Conservation (phyloP, 2,329 filamentous ascomycete species). For the Fusarium mangiferae region DNA sequence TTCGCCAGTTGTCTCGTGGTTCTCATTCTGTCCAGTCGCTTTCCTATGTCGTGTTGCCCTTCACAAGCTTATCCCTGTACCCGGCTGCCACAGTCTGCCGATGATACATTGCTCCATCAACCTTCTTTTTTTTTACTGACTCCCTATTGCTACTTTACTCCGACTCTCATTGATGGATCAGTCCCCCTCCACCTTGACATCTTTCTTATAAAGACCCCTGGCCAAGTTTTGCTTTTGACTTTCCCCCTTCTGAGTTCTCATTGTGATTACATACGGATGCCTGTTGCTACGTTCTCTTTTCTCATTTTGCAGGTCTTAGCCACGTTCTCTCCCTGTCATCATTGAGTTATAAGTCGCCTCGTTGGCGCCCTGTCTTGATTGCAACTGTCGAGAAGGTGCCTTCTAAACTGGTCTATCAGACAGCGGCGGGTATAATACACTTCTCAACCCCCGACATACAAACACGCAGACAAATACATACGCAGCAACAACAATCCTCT, state of each 20-base stretch:
- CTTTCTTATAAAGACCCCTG: slow-evolving; percentile 27
- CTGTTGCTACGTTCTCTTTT: slow-evolving; percentile 25
- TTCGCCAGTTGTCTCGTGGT: slow-evolving; percentile 12
- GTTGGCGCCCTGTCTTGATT: slow-evolving; percentile 6
- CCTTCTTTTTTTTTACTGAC: slow-evolving; percentile 5
- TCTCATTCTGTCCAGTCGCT: slow-evolving; percentile 27
- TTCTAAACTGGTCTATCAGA: neutral
- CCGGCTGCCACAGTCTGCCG: slow-evolving; percentile 4
- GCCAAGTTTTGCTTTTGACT: slow-evolving; percentile 36
- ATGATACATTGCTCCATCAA: slow-evolving; percentile 31
- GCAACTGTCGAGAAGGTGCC: neutral
- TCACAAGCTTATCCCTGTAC: slow-evolving; percentile 36
- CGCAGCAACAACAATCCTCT: neutral
- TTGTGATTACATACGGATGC: neutral
- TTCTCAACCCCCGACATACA: slow-evolving; percentile 2
- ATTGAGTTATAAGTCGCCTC: slow-evolving; percentile 20
- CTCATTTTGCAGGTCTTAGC: slow-evolving; percentile 31
- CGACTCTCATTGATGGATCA: slow-evolving; percentile 8
- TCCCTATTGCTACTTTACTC: slow-evolving; percentile 10
- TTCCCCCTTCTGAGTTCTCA: slow-evolving; percentile 17
- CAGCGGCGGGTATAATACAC: slow-evolving; percentile 11
- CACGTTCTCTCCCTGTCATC: slow-evolving; percentile 15
- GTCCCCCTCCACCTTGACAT: slow-evolving; percentile 12
- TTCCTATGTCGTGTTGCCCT: slow-evolving; percentile 30
- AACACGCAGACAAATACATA: slow-evolving; percentile 3